Conservation (phyloP, 2,329 filamentous ascomycete species). For the Didymellaceae sp. region DNA sequence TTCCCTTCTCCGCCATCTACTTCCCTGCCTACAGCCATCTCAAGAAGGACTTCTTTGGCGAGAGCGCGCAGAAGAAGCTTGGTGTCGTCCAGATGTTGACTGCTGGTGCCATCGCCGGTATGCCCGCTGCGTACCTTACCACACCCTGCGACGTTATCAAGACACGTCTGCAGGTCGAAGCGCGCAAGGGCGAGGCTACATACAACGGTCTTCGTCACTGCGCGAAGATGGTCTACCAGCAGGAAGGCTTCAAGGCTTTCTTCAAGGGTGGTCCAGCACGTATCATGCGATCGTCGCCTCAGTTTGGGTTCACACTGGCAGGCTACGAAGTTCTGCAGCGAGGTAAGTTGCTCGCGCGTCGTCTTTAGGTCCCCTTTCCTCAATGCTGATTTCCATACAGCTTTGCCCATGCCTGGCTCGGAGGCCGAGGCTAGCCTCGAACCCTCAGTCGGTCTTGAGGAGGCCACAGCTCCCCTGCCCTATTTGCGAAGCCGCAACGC, state of each 20-base stretch:
- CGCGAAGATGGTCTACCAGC: conserved; percentile 80
- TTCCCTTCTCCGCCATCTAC: conserved; percentile 98
- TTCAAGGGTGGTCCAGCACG: conserved; percentile 98
- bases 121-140: conserved; percentile 77
- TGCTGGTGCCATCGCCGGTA: conserved; percentile 80
- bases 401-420: conserved; percentile 77
- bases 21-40: conserved; percentile 96
- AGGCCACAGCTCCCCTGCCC: conserved; percentile 68
- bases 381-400: background rate
- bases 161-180: conserved; percentile 95
- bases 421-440: conserved; percentile 61
- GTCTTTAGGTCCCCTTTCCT: background rate
- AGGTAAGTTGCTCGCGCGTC: conserved; percentile 16
- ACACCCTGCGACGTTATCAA: conserved; percentile 99
- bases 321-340: conserved; percentile 92
- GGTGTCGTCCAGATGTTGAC: conserved; percentile 90
- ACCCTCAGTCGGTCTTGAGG: conserved; percentile 67
- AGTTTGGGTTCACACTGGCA: conserved; percentile 97
- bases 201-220: conserved; percentile 90
- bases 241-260: conserved; percentile 95
- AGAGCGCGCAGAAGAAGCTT: conserved; percentile 84
- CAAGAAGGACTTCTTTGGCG: conserved; percentile 93
- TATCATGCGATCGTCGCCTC: conserved; percentile 92
- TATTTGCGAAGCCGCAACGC: conserved; percentile 84
- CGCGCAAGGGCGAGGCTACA: conserved; percentile 87